These are phyloP conservation scores for Calocera viscosa DNA, from an alignment of 768 basidiomycete species.

Conservation along the genomic window DNA sequence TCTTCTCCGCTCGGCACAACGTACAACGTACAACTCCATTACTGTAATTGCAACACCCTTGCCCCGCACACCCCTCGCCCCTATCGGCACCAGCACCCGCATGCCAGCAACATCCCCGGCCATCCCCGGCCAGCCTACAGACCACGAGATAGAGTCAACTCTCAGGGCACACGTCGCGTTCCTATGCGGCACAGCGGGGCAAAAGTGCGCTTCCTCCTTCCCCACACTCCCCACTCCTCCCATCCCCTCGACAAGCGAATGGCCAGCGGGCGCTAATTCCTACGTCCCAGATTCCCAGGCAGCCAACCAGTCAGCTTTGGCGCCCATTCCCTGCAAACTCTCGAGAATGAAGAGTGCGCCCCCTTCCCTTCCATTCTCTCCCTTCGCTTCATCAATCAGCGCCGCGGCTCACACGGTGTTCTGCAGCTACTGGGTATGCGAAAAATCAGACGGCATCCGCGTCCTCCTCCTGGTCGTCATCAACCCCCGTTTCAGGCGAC, in stretches of 20 bases:
- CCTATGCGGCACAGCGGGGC: conserved; percentile 13
- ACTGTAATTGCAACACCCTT: no score
- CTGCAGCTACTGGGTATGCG: conserved; percentile 92
- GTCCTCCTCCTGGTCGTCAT: conserved; percentile 70
- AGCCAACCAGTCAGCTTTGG: conserved; percentile 92
- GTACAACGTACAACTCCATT: no score
- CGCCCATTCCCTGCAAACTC: conserved; percentile 49
- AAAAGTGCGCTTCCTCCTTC: not conserved
- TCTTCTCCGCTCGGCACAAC: no score
- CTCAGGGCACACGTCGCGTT: conserved; percentile 17
- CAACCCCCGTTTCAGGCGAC: conserved; percentile 30
- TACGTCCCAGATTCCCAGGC: conserved; percentile 71
- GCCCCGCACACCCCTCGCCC: no score
- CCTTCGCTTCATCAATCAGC: not conserved
- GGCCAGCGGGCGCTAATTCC: not conserved
- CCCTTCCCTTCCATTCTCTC: not conserved
- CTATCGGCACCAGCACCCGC: no score
- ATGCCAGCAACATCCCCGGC: not conserved
- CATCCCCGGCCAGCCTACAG: conserved; percentile 19
- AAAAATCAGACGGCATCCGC: conserved; percentile 93
- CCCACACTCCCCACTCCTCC: not conserved
- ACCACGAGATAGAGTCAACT: conserved; percentile 14
- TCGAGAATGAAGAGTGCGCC: conserved; percentile 74
- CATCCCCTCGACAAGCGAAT: no score
- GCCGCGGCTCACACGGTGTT: not conserved